Percentiles rank a stretch among this genome's conserved stretches.
Conservation (phyloP, 2,329 filamentous ascomycete genomes). For the Scedosporium apiospermum region DNA sequence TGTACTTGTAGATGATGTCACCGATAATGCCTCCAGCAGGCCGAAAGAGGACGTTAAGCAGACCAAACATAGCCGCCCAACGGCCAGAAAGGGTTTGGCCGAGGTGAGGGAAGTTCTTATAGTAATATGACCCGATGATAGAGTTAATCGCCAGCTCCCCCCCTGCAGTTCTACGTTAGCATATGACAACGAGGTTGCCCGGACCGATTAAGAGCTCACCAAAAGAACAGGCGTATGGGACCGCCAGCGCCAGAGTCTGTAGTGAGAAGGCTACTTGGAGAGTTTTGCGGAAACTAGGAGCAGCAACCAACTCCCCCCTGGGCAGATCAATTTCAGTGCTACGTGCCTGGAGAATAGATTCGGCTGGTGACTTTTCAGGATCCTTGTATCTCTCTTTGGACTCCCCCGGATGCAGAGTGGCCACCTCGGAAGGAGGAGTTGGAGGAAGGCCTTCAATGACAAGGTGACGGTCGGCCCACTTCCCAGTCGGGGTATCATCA, state of each 20-base stretch:
- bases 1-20: slow-evolving; percentile 36
- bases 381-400: slow-evolving; percentile 17
- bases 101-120: slow-evolving; percentile 47
- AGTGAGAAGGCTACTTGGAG: slow-evolving; percentile 35
- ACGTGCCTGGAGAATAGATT: slow-evolving; percentile 11
- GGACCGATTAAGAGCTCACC: background rate
- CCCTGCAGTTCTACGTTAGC: slow-evolving; percentile 21
- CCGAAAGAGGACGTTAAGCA: slow-evolving; percentile 60
- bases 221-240: slow-evolving; percentile 53
- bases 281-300: slow-evolving; percentile 44
- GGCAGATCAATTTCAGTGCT: slow-evolving; percentile 45
- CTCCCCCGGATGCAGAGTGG: background rate
- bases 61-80: slow-evolving; percentile 65
- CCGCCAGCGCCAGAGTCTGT: slow-evolving; percentile 45
- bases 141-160: slow-evolving; percentile 55
- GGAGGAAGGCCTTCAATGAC: background rate
- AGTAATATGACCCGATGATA: slow-evolving; percentile 48
- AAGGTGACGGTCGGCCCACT: slow-evolving; percentile 54
- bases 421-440: background rate
- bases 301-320: slow-evolving; percentile 40
- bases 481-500: slow-evolving; percentile 73
- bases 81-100: slow-evolving; percentile 47
- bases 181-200: background rate
- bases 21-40: slow-evolving; percentile 53
- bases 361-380: background rate